Percentiles rank a stretch among this genome's conserved stretches.
These are phyloP conservation scores for Ascoidea rubescens DNA, from an alignment of 805 yeast genomes.

Conservation along the genomic window DNA sequence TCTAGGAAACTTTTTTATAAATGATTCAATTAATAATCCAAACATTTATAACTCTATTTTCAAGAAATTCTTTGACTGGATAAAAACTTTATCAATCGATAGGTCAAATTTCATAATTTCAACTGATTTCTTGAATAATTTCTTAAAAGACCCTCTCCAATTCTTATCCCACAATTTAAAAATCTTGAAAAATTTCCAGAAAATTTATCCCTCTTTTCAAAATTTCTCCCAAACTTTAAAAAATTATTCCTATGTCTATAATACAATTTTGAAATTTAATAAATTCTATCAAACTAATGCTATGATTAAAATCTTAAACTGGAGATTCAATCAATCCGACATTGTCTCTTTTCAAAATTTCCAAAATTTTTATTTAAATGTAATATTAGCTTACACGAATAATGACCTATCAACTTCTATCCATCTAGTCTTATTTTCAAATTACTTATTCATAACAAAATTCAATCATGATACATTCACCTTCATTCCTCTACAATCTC, in stretches of 20 bases:
- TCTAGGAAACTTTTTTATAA: too few relatives aligned
- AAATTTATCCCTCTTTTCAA: too few relatives aligned
- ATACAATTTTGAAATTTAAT: neutral
- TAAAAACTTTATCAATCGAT: neutral
- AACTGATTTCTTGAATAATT: neutral
- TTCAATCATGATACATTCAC: neutral
- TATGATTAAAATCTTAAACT: neutral
- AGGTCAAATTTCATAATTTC: neutral
- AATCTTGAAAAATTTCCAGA: too few relatives aligned
- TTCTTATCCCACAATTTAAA: too few relatives aligned
- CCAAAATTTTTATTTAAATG: too few relatives aligned
- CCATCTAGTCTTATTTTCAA: neutral
- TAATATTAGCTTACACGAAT: neutral
- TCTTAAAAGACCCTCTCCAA: neutral
- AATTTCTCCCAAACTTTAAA: neutral
- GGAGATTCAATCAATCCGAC: too few relatives aligned
- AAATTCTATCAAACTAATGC: neutral
- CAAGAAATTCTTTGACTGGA: neutral
- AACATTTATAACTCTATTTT: too few relatives aligned
- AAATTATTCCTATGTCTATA: too few relatives aligned
- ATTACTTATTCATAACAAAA: neutral
- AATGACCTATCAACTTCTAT: neutral
- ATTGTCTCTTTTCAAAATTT: too few relatives aligned
- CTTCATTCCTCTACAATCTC: neutral
- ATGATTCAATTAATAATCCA: neutral